Conservation (phyloP, 2,329 filamentous ascomycete genomes). For the Curvularia spicifera region DNA sequence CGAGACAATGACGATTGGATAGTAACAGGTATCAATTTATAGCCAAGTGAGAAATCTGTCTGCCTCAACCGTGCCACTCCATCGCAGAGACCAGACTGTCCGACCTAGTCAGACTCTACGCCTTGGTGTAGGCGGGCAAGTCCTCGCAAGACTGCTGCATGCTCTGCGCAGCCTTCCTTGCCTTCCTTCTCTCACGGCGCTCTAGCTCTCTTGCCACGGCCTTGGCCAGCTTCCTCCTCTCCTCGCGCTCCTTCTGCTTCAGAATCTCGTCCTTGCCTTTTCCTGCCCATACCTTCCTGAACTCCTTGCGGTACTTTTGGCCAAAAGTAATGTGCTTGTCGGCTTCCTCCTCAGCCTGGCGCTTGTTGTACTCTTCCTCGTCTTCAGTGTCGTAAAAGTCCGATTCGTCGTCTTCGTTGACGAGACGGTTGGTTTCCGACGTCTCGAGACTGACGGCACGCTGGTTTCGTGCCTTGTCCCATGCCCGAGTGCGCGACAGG, state of each 20-base stretch:
- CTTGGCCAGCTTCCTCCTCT: conserved; percentile 42
- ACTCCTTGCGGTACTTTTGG: conserved; percentile 43
- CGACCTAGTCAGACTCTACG: conserved; percentile 9
- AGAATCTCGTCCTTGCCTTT: conserved; percentile 34
- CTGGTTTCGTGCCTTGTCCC: conserved; percentile 40
- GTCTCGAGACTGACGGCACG: conserved; percentile 32
- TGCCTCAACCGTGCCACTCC: background rate
- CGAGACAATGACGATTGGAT: background rate
- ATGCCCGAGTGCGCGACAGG: conserved; percentile 41
- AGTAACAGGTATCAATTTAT: conserved; percentile 10
- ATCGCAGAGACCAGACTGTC: background rate
- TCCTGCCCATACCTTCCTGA: conserved; percentile 38
- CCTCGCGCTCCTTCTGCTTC: conserved; percentile 41
- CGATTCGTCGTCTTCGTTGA: conserved; percentile 22
- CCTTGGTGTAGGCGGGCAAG: conserved; percentile 36
- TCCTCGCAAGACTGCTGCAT: conserved; percentile 20
- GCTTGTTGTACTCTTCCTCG: conserved; percentile 36
- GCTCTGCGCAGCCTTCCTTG: conserved; percentile 31
- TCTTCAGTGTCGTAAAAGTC: conserved; percentile 44
- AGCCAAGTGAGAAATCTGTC: conserved; percentile 3
- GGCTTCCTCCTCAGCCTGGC: conserved; percentile 40
- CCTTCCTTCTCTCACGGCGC: conserved; percentile 34
- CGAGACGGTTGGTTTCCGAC: conserved; percentile 25
- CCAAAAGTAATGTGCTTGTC: conserved; percentile 37
- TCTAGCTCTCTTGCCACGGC: conserved; percentile 41